A percentile compares a stretch with the other conserved stretches of the same genome.
Conservation (phyloP, 2,329 filamentous ascomycete genomes). For the Penicillium hesseltinei region DNA sequence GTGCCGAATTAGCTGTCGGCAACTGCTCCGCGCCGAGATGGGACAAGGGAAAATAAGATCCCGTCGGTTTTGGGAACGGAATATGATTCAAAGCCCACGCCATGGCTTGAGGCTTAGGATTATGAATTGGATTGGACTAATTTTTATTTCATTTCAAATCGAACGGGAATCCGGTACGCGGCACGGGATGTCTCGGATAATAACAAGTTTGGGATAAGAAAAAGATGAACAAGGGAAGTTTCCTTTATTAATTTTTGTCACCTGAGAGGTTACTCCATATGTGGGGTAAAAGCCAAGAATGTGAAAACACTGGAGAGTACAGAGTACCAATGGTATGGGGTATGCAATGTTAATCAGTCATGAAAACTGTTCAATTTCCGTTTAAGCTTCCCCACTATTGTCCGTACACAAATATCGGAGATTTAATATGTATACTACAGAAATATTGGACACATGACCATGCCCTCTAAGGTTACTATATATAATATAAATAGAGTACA, state of each 20-base stretch:
- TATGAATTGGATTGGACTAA: background rate
- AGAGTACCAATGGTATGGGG: background rate
- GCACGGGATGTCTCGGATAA: conserved; percentile 9
- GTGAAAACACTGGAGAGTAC: background rate
- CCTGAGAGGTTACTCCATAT: conserved; percentile 2
- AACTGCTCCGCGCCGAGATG: conserved; percentile 3
- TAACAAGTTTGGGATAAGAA: background rate
- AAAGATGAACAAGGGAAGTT: background rate
- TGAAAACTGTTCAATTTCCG: conserved; percentile 14
- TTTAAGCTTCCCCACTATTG: conserved; percentile 16
- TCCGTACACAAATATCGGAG: conserved; percentile 5
- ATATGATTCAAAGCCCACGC: background rate
- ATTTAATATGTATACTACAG: background rate
- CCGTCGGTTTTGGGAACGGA: background rate
- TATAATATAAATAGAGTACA: background rate
- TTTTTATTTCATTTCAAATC: background rate
- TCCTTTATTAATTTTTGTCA: conserved; percentile 7
- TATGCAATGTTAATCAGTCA: background rate
- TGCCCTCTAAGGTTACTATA: background rate
- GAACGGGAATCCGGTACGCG: background rate
- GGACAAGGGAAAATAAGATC: background rate
- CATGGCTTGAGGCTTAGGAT: background rate
- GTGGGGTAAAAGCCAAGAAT: conserved; percentile 2
- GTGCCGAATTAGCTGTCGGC: background rate
- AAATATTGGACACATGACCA: conserved; percentile 2